Conservation (phyloP, 2,329 filamentous ascomycete genomes). For the Arthrocladium fulminans region DNA sequence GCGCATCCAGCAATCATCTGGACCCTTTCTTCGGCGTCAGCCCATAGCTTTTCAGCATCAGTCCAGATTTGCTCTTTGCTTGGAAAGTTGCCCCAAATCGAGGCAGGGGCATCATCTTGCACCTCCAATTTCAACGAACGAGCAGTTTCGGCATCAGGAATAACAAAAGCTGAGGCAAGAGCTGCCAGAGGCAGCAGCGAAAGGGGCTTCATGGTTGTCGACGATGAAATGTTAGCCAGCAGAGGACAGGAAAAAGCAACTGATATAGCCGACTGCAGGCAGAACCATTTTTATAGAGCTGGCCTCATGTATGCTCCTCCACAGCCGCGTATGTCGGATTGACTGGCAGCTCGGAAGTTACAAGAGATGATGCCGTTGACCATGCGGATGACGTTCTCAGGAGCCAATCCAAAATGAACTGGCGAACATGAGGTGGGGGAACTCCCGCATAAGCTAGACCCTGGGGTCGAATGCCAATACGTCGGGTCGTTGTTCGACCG, state of each 20-base stretch:
- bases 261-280: constrained; percentile 3
- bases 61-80: constrained; percentile 21
- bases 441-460: not conserved
- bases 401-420: not conserved
- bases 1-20: constrained; percentile 35
- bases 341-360: not conserved
- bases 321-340: constrained; percentile 5
- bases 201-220: constrained; percentile 17
- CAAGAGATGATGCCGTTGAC: constrained; percentile 8
- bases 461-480: not conserved
- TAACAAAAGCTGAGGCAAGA: constrained; percentile 21
- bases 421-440: constrained; percentile 1
- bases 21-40: constrained; percentile 24
- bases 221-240: not conserved
- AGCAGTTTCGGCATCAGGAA: constrained; percentile 22
- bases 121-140: constrained; percentile 17
- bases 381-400: not conserved
- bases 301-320: not conserved
- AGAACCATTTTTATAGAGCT: constrained; percentile 5
- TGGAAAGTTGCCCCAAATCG: constrained; percentile 17
- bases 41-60: constrained; percentile 24
- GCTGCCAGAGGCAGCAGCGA: constrained; percentile 19
- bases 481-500: not conserved
- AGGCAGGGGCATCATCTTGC: constrained; percentile 16
- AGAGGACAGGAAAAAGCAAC: constrained; percentile 4